phyloP scores from a whole-genome alignment of 169 alveolate genomes.

The Plasmodium gaboni region DNA sequence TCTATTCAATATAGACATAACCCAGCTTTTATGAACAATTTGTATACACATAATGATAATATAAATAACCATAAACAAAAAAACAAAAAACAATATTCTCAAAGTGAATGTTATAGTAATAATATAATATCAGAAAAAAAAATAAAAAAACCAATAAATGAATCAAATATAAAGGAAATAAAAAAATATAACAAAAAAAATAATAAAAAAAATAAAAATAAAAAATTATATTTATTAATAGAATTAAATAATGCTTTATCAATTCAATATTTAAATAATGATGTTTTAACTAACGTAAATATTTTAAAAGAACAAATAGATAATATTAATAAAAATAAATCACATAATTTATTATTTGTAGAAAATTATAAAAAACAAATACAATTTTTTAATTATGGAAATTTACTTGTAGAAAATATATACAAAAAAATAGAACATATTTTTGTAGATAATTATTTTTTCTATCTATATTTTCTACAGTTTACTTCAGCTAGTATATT shows the following conservation, averaged over 20 bases:
- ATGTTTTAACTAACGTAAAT: constrained; percentile 20
- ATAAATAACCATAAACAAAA: neutral
- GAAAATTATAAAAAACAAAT: constrained; percentile 70
- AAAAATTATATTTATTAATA: constrained; percentile 36
- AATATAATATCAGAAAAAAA: neutral
- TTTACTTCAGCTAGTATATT: constrained; percentile 73
- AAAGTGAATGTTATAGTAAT: neutral
- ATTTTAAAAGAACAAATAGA: neutral
- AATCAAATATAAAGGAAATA: constrained; percentile 1
- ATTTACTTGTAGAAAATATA: constrained; percentile 70
- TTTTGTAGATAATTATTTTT: constrained; percentile 74
- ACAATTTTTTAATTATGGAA: constrained; percentile 75
- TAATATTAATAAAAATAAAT: neutral
- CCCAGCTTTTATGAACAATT: neutral
- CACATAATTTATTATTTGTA: constrained; percentile 27
- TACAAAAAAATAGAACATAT: constrained; percentile 74
- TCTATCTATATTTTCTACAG: constrained; percentile 71
- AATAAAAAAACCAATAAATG: neutral
- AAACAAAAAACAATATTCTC: neutral
- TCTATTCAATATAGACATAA: neutral
- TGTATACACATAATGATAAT: neutral
- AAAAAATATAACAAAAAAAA: neutral
- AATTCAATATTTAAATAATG: constrained; percentile 68
- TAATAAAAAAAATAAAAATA: neutral
- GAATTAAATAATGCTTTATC: constrained; percentile 67